Percentiles rank a stretch among this genome's conserved stretches.
Conservation (phyloP, 352 stramenopile species). For the Phytophthora melonis region DNA sequence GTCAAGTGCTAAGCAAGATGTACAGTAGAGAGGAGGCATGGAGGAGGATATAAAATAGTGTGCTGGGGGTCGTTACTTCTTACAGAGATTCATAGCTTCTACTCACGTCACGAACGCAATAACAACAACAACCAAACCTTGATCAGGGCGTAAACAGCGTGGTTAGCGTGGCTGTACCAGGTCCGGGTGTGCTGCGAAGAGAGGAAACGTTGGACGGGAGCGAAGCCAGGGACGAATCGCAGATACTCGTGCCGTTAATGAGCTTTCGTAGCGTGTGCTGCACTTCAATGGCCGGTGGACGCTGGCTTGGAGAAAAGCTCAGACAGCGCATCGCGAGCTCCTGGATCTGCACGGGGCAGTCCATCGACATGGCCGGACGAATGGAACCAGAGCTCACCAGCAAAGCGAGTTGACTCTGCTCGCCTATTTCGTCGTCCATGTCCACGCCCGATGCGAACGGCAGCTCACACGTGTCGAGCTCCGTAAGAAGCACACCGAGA, state of each 20-base stretch:
- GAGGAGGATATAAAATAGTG: slow-evolving; percentile 14
- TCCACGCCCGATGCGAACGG: slow-evolving; percentile 54
- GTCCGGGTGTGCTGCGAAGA: slow-evolving; percentile 33
- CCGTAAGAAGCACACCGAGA: slow-evolving; percentile 62
- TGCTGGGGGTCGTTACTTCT: slow-evolving; percentile 32
- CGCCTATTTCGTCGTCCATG: slow-evolving; percentile 48
- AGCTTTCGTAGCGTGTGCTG: slow-evolving; percentile 54
- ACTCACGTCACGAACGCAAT: slow-evolving; percentile 1
- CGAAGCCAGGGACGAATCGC: slow-evolving; percentile 27
- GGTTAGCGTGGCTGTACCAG: slow-evolving; percentile 17
- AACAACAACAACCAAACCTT: slow-evolving; percentile 4
- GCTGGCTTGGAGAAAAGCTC: slow-evolving; percentile 53
- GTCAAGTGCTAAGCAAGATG: slow-evolving; percentile 28
- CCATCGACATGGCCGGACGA: slow-evolving; percentile 48
- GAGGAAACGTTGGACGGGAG: slow-evolving; percentile 44
- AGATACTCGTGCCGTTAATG: slow-evolving; percentile 45
- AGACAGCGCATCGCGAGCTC: slow-evolving; percentile 57
- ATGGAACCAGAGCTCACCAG: slow-evolving; percentile 60
- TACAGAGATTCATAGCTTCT: slow-evolving; percentile 30
- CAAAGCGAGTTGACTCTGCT: slow-evolving; percentile 54
- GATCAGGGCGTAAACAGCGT: slow-evolving; percentile 36
- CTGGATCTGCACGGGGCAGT: slow-evolving; percentile 58
- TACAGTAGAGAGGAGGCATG: no score
- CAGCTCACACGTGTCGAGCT: slow-evolving; percentile 65
- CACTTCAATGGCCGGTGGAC: slow-evolving; percentile 47